phyloP scores from a whole-genome alignment of 2,329 filamentous ascomycete species.

The Hirsutella rhossiliensis region DNA sequence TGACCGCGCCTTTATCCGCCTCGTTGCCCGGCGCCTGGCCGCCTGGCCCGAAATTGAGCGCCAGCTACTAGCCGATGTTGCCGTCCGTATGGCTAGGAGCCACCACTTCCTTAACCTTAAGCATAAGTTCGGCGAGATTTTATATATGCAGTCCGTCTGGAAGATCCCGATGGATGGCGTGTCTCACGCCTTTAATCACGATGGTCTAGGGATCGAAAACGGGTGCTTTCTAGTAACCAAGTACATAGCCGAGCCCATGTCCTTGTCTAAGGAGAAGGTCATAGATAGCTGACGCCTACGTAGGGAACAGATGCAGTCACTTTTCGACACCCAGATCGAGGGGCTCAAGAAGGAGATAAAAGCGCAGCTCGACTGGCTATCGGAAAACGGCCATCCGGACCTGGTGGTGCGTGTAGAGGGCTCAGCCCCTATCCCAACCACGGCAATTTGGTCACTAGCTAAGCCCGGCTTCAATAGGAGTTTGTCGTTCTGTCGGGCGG shows the following conservation, averaged over 20 bases:
- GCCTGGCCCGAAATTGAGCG: conserved; percentile 20
- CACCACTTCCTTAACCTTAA: conserved; percentile 25
- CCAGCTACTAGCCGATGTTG: conserved; percentile 22
- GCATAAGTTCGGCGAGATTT: conserved; percentile 31
- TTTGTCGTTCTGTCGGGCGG: conserved; percentile 33
- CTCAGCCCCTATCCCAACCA: too few relatives aligned
- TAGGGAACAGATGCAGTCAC: conserved; percentile 29
- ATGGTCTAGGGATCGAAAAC: conserved; percentile 22
- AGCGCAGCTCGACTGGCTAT: conserved; percentile 28
- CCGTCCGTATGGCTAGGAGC: conserved; percentile 22
- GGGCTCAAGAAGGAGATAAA: conserved; percentile 24
- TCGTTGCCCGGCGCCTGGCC: conserved; percentile 24
- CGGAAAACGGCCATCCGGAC: conserved; percentile 2
- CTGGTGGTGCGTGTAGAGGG: not conserved
- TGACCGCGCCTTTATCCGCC: conserved; percentile 26
- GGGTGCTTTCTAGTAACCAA: conserved; percentile 27
- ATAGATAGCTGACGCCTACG: too few relatives aligned
- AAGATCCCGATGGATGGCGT: conserved; percentile 31
- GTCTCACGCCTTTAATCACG: conserved; percentile 24
- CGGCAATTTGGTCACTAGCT: too few relatives aligned
- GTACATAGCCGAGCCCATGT: too few relatives aligned
- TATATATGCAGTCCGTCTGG: conserved; percentile 26
- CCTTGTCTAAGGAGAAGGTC: too few relatives aligned
- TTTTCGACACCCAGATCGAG: conserved; percentile 30
- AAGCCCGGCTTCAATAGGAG: too few relatives aligned